A percentile compares a stretch with the other conserved stretches of the same genome.
Evolutionary conservation across 495 filamentous ascomycete species (phyloP).

Genomic region (Penicillium mononematosum): DNA sequence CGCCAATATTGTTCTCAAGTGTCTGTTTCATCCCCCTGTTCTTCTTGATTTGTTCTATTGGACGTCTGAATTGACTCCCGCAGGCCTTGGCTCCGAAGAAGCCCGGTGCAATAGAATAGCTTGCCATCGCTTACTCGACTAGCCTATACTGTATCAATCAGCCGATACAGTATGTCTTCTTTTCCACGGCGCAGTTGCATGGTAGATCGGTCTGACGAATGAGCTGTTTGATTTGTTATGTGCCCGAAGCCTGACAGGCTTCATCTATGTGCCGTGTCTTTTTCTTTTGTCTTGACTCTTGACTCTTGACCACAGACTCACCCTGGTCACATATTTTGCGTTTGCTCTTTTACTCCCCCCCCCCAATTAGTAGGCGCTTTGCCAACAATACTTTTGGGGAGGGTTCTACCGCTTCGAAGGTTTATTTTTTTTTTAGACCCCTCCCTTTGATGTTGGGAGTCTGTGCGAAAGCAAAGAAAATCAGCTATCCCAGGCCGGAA

Average conservation of each 20-base stretch:
- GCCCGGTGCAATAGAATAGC: conserved; percentile 12
- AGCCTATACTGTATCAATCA: conserved; percentile 12
- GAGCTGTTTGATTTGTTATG: conserved; percentile 10
- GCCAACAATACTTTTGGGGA: not conserved
- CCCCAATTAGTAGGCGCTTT: not conserved
- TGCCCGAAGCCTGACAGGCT: conserved; percentile 20
- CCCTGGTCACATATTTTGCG: conserved; percentile 1
- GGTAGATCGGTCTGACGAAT: conserved; percentile 15
- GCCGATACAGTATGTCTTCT: conserved; percentile 5
- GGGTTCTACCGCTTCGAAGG: not conserved
- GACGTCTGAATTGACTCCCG: conserved; percentile 16
- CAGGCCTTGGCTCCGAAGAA: conserved; percentile 17
- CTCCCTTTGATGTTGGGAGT: not conserved
- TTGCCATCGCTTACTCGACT: conserved; percentile 15
- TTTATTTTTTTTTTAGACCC: not conserved
- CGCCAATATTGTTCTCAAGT: not conserved
- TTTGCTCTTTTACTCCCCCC: not conserved
- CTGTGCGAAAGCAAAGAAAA: conserved; percentile 7
- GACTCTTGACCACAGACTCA: conserved; percentile 1
- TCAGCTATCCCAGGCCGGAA: not conserved
- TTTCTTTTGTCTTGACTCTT: not conserved
- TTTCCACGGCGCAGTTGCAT: conserved; percentile 11
- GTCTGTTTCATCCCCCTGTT: conserved; percentile 15
- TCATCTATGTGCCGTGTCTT: conserved; percentile 10
- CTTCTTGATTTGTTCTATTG: conserved; percentile 4